Evolutionary conservation across 2,329 filamentous ascomycete genomes (phyloP).

Genomic region (Hypoxylon sp.): DNA sequence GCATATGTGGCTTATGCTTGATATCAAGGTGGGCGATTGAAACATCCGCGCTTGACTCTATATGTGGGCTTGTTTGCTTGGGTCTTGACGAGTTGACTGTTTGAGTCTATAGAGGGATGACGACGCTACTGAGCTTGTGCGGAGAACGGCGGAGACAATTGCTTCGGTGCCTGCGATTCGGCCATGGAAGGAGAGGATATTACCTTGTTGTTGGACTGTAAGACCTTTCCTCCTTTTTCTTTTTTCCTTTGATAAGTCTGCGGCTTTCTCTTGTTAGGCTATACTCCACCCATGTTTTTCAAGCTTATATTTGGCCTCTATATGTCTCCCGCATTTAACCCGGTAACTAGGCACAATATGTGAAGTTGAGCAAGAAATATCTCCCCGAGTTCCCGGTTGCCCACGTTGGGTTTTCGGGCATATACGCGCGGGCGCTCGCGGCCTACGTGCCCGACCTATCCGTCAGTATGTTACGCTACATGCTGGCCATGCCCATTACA

Average conservation of each 20-base stretch:
- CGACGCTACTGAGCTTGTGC: slow-evolving; percentile 78
- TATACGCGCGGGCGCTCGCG: slow-evolving; percentile 81
- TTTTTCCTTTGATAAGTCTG: background rate
- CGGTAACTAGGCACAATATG: slow-evolving; percentile 70
- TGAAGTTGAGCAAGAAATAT: slow-evolving; percentile 73
- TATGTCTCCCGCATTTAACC: background rate
- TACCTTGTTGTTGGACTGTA: slow-evolving; percentile 88
- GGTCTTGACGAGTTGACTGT: slow-evolving; percentile 12
- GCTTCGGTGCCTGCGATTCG: slow-evolving; percentile 63
- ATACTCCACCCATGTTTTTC: background rate
- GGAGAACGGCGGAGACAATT: slow-evolving; percentile 76
- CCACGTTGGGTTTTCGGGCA: slow-evolving; percentile 77
- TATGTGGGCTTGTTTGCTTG: background rate
- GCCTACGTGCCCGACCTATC: slow-evolving; percentile 73
- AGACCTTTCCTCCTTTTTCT: slow-evolving; percentile 39
- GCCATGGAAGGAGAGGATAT: slow-evolving; percentile 80
- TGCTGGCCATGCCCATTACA: slow-evolving; percentile 76
- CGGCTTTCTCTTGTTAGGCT: background rate
- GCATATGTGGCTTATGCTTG: slow-evolving; percentile 84
- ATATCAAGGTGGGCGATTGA: slow-evolving; percentile 79
- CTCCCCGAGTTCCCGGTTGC: slow-evolving; percentile 75
- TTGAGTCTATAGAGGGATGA: slow-evolving; percentile 72
- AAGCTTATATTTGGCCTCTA: background rate
- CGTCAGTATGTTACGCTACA: slow-evolving; percentile 82
- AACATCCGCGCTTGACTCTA: background rate